Percentiles rank a stretch among this genome's conserved stretches.
phyloP scores from a whole-genome alignment of 179 eudicot species.

The Silene noctiflora region DNA sequence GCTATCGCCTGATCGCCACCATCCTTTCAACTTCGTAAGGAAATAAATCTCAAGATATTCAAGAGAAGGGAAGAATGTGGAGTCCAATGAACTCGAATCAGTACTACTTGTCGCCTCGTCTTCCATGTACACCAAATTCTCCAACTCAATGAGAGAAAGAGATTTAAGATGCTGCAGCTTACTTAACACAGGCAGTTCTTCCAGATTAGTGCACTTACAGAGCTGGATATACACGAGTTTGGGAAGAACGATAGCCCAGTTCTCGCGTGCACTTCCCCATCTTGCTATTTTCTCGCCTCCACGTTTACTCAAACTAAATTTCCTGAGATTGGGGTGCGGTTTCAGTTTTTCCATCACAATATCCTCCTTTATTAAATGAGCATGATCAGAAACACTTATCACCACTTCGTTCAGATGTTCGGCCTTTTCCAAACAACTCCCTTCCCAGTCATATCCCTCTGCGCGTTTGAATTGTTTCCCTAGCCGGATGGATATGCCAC shows the following conservation, averaged over 20 bases:
- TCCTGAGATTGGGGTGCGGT: constrained; percentile 1
- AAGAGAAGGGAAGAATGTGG: too few species aligned
- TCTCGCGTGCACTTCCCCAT: neutral
- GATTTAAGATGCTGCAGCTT: too few species aligned
- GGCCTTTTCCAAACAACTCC: neutral
- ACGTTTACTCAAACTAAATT: neutral
- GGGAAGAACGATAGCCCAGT: constrained; percentile 3
- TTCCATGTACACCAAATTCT: too few species aligned
- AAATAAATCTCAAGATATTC: too few species aligned
- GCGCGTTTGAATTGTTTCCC: neutral
- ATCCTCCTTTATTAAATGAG: neutral
- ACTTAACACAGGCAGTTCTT: too few species aligned
- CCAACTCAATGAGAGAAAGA: too few species aligned
- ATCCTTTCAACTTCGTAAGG: too few species aligned
- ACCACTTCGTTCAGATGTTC: neutral
- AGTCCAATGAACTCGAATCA: too few species aligned
- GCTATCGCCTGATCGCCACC: too few species aligned
- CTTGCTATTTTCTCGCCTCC: neutral
- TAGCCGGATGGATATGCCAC: neutral
- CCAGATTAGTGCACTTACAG: too few species aligned
- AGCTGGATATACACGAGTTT: constrained; percentile 1
- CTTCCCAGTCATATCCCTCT: neutral
- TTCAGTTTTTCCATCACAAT: neutral
- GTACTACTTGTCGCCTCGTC: too few species aligned
- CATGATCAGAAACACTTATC: neutral